Conservation (phyloP, 352 stramenopile genomes). For the Hyphochytrium catenoides region DNA sequence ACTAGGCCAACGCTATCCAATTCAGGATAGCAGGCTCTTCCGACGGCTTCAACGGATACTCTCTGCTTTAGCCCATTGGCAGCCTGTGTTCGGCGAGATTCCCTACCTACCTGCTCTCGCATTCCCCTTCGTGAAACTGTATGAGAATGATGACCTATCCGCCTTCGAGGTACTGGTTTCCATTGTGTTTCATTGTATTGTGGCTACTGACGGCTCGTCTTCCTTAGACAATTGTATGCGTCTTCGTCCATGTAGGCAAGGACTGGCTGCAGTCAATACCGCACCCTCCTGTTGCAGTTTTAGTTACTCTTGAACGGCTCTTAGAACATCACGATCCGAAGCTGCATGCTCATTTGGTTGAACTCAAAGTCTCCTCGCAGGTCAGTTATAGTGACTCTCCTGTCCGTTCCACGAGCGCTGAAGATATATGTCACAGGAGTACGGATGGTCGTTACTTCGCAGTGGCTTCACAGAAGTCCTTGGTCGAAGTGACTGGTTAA, state of each 20-base stretch:
- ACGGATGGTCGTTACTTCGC: conserved; percentile 57
- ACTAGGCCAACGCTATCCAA: conserved; percentile 41
- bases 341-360: conserved; percentile 44
- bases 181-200: too few species aligned
- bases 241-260: conserved; percentile 59
- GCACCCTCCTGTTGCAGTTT: conserved; percentile 37
- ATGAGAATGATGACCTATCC: conserved; percentile 52
- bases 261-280: conserved; percentile 54
- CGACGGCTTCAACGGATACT: conserved; percentile 44
- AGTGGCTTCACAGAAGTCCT: conserved; percentile 68
- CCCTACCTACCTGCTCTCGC: conserved; percentile 47
- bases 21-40: conserved; percentile 40
- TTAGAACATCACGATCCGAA: conserved; percentile 34
- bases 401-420: background rate
- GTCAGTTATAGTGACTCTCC: conserved; percentile 1
- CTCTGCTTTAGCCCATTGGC: conserved; percentile 67
- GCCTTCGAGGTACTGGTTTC: conserved; percentile 76
- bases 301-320: conserved; percentile 36
- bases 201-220: too few species aligned
- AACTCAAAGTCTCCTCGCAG: conserved; percentile 26
- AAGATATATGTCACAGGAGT: conserved; percentile 9
- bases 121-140: conserved; percentile 67
- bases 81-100: conserved; percentile 59
- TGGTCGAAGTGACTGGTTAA: conserved; percentile 56
- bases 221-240: conserved; percentile 29